Conservation (phyloP, 2,329 filamentous ascomycete genomes). For the Cytospora schulzeri region DNA sequence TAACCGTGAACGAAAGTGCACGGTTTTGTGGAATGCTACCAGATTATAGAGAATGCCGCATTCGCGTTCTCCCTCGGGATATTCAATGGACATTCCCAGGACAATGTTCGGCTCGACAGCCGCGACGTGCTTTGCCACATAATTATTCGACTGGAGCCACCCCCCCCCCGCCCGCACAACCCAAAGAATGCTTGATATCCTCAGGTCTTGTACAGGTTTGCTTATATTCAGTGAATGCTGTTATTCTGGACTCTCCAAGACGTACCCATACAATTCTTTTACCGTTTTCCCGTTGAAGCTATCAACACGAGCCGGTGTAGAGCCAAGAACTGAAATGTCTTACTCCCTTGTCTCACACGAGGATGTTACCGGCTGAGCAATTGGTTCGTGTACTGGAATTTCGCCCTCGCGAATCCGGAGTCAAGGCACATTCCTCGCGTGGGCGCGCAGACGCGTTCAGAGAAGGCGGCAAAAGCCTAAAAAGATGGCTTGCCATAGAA, state of each 20-base stretch:
- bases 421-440: neutral
- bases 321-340: neutral
- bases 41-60: neutral
- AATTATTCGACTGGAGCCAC: too few relatives aligned
- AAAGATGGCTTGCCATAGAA: neutral
- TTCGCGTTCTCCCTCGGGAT: neutral
- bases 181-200: neutral
- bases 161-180: neutral
- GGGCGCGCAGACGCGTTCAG: neutral
- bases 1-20: neutral
- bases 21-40: neutral
- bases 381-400: neutral
- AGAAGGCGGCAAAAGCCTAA: neutral
- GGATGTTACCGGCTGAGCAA: neutral
- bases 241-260: neutral
- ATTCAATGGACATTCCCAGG: neutral
- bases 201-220: neutral
- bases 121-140: neutral
- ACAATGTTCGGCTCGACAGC: neutral
- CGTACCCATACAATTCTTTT: neutral
- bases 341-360: neutral
- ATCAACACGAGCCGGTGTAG: neutral
- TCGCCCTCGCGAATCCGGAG: neutral
- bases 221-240: neutral
- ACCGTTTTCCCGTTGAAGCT: neutral